Evolutionary conservation across 2,329 filamentous ascomycete genomes (phyloP).

Genomic region (Trichoderma simmonsii): DNA sequence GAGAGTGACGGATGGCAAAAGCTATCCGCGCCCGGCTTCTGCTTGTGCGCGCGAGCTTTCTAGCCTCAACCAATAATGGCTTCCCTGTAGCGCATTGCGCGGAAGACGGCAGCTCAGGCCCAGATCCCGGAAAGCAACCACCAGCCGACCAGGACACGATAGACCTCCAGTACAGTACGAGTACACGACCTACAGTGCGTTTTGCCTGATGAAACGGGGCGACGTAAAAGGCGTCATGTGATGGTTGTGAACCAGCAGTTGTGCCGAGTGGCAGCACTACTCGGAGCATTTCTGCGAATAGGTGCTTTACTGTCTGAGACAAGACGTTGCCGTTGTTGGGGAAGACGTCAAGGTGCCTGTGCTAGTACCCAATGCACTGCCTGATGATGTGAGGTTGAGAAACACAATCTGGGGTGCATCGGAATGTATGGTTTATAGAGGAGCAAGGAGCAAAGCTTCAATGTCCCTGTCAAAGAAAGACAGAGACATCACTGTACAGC

Average conservation of each 20-base stretch:
- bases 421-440: background rate
- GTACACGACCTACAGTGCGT: background rate
- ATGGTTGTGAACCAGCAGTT: background rate
- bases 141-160: background rate
- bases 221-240: slow-evolving; percentile 12
- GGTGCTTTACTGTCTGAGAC: background rate
- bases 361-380: slow-evolving; percentile 4
- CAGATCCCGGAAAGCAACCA: background rate
- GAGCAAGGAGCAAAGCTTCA: background rate
- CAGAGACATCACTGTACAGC: background rate
- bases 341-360: slow-evolving; percentile 5
- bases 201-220: background rate
- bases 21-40: background rate
- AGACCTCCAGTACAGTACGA: background rate
- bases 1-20: background rate
- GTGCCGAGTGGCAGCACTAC: background rate
- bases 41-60: background rate
- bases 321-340: background rate
- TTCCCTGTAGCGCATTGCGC: background rate
- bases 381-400: background rate
- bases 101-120: background rate
- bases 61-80: background rate
- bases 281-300: slow-evolving; percentile 18
- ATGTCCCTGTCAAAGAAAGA: background rate
- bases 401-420: background rate